Percentiles rank a stretch among this genome's conserved stretches.
phyloP scores from a whole-genome alignment of 139 green algal species.

The Tetradesmus obliquus region DNA sequence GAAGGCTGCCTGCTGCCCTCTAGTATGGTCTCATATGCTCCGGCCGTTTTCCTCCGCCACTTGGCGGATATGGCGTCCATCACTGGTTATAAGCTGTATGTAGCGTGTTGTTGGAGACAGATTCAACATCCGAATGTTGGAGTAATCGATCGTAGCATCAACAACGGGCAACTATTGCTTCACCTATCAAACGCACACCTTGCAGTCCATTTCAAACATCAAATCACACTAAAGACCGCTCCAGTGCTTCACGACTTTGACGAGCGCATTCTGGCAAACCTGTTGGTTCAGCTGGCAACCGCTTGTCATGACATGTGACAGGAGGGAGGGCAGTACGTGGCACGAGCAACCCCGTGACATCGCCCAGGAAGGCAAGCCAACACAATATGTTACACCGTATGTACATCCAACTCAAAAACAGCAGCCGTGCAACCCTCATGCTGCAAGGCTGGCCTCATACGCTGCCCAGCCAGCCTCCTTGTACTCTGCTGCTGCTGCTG shows the following conservation, averaged over 20 bases:
- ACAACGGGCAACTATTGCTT: background rate
- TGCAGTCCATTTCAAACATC: too few relatives aligned
- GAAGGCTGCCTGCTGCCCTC: background rate
- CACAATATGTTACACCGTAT: background rate
- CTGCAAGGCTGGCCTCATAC: constrained; percentile 74
- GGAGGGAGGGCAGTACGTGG: background rate
- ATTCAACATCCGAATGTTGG: background rate
- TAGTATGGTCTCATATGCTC: constrained; percentile 19
- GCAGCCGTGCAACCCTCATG: background rate
- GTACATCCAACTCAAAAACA: background rate
- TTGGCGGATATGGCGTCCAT: background rate
- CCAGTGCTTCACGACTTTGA: background rate
- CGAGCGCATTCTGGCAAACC: background rate
- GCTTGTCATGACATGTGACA: background rate
- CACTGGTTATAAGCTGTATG: background rate
- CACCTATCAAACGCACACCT: too few relatives aligned
- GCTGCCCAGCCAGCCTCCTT: constrained; percentile 89
- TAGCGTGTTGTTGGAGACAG: too few relatives aligned
- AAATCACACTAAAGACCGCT: too few relatives aligned
- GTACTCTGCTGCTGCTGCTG: constrained; percentile 85
- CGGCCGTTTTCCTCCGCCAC: background rate
- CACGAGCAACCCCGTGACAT: background rate
- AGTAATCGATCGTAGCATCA: background rate
- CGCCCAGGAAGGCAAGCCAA: background rate
- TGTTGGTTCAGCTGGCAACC: background rate